phyloP scores from a whole-genome alignment of 2,329 filamentous ascomycete species.

The Paecilomyces sp. region DNA sequence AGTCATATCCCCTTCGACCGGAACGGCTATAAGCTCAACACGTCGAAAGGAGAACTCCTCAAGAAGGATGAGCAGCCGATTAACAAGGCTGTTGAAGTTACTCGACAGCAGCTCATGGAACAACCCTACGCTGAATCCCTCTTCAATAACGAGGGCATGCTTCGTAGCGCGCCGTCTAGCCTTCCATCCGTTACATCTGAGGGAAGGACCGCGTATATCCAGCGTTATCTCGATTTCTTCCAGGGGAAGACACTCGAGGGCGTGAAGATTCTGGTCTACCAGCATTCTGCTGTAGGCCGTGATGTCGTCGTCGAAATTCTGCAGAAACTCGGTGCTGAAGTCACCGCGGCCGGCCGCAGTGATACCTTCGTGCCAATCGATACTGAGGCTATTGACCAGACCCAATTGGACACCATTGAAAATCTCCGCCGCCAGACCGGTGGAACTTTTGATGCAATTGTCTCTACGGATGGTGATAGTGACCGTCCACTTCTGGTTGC shows the following conservation, averaged over 20 bases:
- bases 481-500: conserved; percentile 25
- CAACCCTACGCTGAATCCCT: conserved; percentile 19
- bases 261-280: conserved; percentile 22
- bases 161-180: conserved; percentile 10
- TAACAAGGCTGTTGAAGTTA: conserved; percentile 17
- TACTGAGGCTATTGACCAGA: conserved; percentile 26
- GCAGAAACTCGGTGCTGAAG: conserved; percentile 20
- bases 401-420: conserved; percentile 22
- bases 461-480: conserved; percentile 27
- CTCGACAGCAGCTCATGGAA: conserved; percentile 17
- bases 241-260: conserved; percentile 19
- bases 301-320: conserved; percentile 24
- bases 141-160: conserved; percentile 20
- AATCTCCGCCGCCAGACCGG: conserved; percentile 16
- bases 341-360: conserved; percentile 22
- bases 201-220: conserved; percentile 18
- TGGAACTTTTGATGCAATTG: conserved; percentile 19
- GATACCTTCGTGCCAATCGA: conserved; percentile 28
- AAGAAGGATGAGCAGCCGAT: conserved; percentile 26
- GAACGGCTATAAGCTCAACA: conserved; percentile 29
- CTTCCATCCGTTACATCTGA: conserved; percentile 11
- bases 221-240: conserved; percentile 25
- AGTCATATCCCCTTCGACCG: conserved; percentile 29
- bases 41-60: conserved; percentile 24
- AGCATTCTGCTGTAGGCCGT: conserved; percentile 27